Conservation (phyloP, 371 early-diverging fungal genomes). For the Syncephalastrum monosporum region DNA sequence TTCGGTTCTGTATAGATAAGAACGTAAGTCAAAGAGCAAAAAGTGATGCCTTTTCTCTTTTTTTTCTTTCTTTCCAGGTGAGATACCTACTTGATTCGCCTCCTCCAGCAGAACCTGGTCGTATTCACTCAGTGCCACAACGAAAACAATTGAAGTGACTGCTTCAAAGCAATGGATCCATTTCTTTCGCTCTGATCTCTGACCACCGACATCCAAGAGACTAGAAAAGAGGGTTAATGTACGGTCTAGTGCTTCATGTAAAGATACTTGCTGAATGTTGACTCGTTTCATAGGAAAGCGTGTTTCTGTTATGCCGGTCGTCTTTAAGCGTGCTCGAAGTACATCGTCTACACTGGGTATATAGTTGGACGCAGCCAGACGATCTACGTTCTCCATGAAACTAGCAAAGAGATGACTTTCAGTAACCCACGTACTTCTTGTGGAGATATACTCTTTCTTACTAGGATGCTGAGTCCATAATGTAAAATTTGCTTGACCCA, state of each 20-base stretch:
- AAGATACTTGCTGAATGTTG: conserved; percentile 21
- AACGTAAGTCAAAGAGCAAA: not conserved
- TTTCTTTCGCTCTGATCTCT: conserved; percentile 83
- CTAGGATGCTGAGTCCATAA: conserved; percentile 77
- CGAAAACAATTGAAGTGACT: conserved; percentile 70
- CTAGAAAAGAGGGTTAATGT: conserved; percentile 19
- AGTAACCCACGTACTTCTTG: no score
- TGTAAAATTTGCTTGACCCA: conserved; percentile 64
- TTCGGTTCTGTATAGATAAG: conserved; percentile 54
- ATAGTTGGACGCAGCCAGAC: conserved; percentile 55
- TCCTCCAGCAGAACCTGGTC: conserved; percentile 77
- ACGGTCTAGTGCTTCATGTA: not conserved
- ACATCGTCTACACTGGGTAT: conserved; percentile 69
- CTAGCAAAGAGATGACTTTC: conserved; percentile 19
- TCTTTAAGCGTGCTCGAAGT: conserved; percentile 73
- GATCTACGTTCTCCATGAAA: conserved; percentile 49
- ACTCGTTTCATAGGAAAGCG: conserved; percentile 59
- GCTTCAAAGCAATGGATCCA: conserved; percentile 92
- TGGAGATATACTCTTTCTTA: conserved; percentile 17
- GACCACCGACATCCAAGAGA: conserved; percentile 74
- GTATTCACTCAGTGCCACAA: conserved; percentile 68
- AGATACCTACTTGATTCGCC: conserved; percentile 39
- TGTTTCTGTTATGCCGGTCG: conserved; percentile 75
- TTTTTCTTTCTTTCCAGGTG: not conserved
- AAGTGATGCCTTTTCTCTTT: not conserved